Percentiles rank a stretch among this genome's conserved stretches.
phyloP scores from a whole-genome alignment of 257 asterid genomes.

The Solanum appendiculatum region DNA sequence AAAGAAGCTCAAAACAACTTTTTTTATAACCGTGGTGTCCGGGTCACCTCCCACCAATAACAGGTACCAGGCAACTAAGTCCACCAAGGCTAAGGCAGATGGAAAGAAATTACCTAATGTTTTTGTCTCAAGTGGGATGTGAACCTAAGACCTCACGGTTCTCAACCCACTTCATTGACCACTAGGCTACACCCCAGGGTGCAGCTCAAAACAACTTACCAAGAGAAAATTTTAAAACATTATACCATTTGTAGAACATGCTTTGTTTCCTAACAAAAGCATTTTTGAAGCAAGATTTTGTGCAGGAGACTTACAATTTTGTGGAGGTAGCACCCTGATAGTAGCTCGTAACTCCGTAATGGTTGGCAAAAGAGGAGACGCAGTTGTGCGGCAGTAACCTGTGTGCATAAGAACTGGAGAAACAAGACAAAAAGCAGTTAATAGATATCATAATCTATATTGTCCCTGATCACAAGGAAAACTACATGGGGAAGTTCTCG shows the following conservation, averaged over 20 bases:
- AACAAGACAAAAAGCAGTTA: conserved; percentile 20
- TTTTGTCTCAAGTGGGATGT: not conserved
- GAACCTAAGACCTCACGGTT: not conserved
- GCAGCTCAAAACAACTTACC: not conserved
- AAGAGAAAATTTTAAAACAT: not conserved
- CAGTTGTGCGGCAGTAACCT: conserved; percentile 90
- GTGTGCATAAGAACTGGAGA: conserved; percentile 93
- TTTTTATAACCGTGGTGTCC: not conserved
- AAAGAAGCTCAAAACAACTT: not conserved
- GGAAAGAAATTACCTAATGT: not conserved
- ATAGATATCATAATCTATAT: not conserved
- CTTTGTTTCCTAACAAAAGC: not conserved
- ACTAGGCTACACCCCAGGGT: not conserved
- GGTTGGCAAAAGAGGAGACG: conserved; percentile 87
- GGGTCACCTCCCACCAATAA: not conserved
- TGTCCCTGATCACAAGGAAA: not conserved
- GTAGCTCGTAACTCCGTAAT: conserved; percentile 82
- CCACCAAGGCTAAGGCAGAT: not conserved
- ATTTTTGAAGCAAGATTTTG: not conserved
- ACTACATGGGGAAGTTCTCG: not conserved
- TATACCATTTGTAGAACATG: not conserved
- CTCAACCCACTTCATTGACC: not conserved
- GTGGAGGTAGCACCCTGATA: conserved; percentile 85
- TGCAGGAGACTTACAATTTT: conserved; percentile 57
- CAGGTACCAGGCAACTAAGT: not conserved